phyloP scores from a whole-genome alignment of 371 early-diverging fungal genomes.

The Spiromyces aspiralis region DNA sequence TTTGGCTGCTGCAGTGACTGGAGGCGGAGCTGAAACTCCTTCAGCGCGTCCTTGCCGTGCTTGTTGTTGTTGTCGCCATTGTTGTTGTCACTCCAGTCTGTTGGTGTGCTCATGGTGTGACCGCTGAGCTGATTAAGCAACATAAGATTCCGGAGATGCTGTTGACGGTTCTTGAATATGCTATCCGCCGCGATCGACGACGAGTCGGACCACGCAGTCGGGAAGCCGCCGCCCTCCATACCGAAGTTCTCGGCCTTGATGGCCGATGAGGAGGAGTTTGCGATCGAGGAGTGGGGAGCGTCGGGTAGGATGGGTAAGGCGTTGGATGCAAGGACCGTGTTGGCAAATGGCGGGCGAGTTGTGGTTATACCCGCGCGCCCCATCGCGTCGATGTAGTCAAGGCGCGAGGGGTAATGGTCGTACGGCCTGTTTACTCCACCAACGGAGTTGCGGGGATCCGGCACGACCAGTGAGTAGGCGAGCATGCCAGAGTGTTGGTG shows the following conservation, averaged over 20 bases:
- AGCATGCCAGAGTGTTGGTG: no score
- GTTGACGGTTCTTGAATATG: background rate
- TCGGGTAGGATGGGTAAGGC: background rate
- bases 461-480: no score
- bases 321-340: background rate
- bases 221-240: background rate
- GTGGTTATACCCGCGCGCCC: background rate
- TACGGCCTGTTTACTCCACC: no score
- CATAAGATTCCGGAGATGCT: background rate
- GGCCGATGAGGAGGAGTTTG: background rate
- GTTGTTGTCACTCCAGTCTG: background rate
- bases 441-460: no score
- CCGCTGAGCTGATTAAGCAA: background rate
- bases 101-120: background rate
- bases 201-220: background rate
- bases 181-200: background rate
- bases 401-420: background rate
- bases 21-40: background rate
- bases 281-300: no score
- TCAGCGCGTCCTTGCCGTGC: background rate
- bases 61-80: background rate
- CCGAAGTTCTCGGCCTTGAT: background rate
- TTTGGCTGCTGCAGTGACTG: background rate
- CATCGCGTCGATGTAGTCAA: background rate
- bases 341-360: background rate